Evolutionary conservation across 2,329 filamentous ascomycete species (phyloP).

Genomic region (Colletotrichum brevisporum): DNA sequence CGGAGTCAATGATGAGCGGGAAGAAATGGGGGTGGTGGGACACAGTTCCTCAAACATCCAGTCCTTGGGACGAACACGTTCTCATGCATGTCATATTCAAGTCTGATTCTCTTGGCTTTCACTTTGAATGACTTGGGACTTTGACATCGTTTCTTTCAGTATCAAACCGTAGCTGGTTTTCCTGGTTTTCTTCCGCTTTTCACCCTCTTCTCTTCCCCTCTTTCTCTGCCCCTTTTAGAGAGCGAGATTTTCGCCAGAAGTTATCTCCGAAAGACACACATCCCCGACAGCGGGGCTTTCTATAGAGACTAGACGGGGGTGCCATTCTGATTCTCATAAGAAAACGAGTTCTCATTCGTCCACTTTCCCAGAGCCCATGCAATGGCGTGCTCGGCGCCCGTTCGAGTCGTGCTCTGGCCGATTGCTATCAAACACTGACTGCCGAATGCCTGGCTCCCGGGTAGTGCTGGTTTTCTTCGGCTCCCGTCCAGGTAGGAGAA

Average conservation of each 20-base stretch:
- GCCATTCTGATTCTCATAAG: not conserved
- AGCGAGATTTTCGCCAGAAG: not conserved
- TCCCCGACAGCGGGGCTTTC: constrained; percentile 27
- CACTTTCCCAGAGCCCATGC: not conserved
- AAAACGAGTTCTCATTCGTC: constrained; percentile 33
- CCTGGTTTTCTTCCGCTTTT: not conserved
- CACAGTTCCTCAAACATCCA: not conserved
- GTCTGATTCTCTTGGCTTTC: not conserved
- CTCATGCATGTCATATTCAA: constrained; percentile 23
- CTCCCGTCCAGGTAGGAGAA: not conserved
- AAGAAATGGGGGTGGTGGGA: not conserved
- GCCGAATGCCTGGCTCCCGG: not conserved
- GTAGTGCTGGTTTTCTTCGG: constrained; percentile 15
- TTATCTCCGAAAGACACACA: constrained; percentile 29
- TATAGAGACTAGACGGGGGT: not conserved
- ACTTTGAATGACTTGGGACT: not conserved
- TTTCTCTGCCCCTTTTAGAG: not conserved
- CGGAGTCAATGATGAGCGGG: not conserved
- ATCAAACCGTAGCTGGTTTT: too few species aligned
- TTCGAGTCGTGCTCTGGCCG: constrained; percentile 30
- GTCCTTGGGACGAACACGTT: constrained; percentile 23
- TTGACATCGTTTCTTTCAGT: too few species aligned
- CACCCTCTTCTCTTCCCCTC: not conserved
- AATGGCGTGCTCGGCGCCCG: constrained; percentile 34
- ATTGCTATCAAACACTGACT: constrained; percentile 11